phyloP scores from a whole-genome alignment of 2,329 filamentous ascomycete genomes.

The Alternaria ventricosa region DNA sequence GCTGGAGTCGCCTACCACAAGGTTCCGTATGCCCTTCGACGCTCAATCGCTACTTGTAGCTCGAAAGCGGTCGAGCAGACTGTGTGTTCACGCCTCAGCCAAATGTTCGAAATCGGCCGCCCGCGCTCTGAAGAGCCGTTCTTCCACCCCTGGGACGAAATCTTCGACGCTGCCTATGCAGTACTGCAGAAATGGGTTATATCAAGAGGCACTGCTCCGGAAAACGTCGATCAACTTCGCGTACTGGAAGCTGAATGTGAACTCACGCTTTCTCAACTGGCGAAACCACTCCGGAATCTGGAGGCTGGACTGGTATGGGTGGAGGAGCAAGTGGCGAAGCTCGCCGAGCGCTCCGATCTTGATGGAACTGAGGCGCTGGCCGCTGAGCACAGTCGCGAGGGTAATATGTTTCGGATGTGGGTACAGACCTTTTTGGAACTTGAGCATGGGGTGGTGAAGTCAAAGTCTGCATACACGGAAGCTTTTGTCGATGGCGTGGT shows the following conservation, averaged over 20 bases:
- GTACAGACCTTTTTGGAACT: constrained; percentile 12
- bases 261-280: background rate
- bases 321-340: background rate
- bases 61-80: background rate
- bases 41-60: background rate
- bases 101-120: constrained; percentile 7
- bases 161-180: background rate
- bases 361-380: background rate
- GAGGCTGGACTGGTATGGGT: constrained; percentile 1
- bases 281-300: background rate
- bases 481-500: background rate
- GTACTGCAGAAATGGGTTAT: background rate
- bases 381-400: constrained; percentile 6
- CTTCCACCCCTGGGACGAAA: constrained; percentile 7
- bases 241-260: background rate
- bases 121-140: constrained; percentile 1
- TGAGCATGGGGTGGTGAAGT: background rate
- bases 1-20: constrained; percentile 9
- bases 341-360: background rate
- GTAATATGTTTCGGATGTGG: constrained; percentile 11
- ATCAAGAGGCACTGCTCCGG: background rate
- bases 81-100: background rate
- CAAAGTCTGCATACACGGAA: background rate
- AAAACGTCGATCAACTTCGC: background rate
- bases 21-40: constrained; percentile 6